phyloP scores from a whole-genome alignment of 2,329 filamentous ascomycete genomes.

The Diatrype stigma region DNA sequence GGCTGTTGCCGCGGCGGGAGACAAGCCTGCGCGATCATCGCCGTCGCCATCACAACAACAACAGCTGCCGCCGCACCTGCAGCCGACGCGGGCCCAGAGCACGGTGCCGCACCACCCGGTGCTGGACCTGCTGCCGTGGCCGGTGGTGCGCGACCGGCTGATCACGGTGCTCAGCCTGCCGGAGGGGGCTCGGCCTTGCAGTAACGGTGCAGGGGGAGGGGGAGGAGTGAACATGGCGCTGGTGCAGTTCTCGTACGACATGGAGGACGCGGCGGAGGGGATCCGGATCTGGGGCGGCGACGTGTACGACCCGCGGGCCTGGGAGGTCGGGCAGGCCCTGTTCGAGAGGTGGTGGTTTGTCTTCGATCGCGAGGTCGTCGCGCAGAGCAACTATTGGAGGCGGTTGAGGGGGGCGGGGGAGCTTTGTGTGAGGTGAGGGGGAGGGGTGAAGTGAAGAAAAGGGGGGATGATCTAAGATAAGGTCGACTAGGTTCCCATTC shows the following conservation, averaged over 20 bases:
- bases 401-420: constrained; percentile 39
- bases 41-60: constrained; percentile 25
- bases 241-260: constrained; percentile 50
- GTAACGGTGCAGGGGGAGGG: no score
- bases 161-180: constrained; percentile 50
- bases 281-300: constrained; percentile 45
- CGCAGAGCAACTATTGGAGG: constrained; percentile 49
- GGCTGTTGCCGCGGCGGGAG: no score
- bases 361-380: constrained; percentile 50
- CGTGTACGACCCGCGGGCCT: constrained; percentile 43
- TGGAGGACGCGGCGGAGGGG: constrained; percentile 52
- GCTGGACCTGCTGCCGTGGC: constrained; percentile 56
- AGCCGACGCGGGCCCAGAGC: constrained; percentile 46
- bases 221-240: constrained; percentile 27
- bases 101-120: constrained; percentile 52
- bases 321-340: constrained; percentile 56
- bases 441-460: no score
- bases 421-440: constrained; percentile 16
- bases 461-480: no score
- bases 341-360: constrained; percentile 60
- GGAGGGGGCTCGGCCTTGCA: constrained; percentile 38
- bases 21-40: no score
- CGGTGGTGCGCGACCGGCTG: constrained; percentile 46
- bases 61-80: constrained; percentile 43
- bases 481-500: no score